These are phyloP conservation scores for Artemisia annua DNA, from an alignment of 129 eudicot genomes.

Conservation along the genomic window DNA sequence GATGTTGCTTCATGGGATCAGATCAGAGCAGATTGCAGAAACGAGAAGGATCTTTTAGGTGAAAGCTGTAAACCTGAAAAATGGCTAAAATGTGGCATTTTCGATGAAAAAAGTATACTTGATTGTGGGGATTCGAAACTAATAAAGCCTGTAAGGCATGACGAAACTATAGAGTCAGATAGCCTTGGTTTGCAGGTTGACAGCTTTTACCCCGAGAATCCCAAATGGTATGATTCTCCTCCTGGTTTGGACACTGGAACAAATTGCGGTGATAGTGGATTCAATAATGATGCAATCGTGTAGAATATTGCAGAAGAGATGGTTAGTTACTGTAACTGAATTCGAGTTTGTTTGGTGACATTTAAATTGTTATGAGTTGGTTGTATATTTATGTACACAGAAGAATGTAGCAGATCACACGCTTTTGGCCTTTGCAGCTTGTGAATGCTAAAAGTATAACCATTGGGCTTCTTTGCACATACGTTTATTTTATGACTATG, in stretches of 20 bases:
- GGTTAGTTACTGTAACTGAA: no score
- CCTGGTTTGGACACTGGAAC: conserved; percentile 71
- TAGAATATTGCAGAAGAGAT: conserved; percentile 34
- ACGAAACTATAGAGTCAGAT: conserved; percentile 56
- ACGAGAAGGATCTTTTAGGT: conserved; percentile 69
- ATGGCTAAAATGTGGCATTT: conserved; percentile 68
- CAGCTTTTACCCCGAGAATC: conserved; percentile 81
- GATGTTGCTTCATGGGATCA: conserved; percentile 91
- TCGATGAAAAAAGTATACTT: conserved; percentile 68
- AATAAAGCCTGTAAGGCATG: conserved; percentile 70
- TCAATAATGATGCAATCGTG: conserved; percentile 70
- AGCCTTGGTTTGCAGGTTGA: conserved; percentile 87
- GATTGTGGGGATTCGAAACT: conserved; percentile 61
- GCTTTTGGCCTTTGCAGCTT: no score
- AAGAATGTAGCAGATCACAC: conserved; percentile 35
- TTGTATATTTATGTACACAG: conserved; percentile 72
- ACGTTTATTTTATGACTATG: conserved; percentile 39
- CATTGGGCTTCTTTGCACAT: conserved; percentile 70
- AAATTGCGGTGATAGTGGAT: conserved; percentile 63
- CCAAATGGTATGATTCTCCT: conserved; percentile 94
- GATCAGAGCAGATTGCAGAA: conserved; percentile 60
- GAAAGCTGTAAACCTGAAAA: conserved; percentile 77
- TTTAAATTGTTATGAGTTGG: conserved; percentile 31
- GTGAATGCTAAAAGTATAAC: conserved; percentile 40
- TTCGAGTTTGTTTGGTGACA: no score